phyloP scores from a whole-genome alignment of 2,329 filamentous ascomycete genomes.

The Aspergillus persii region DNA sequence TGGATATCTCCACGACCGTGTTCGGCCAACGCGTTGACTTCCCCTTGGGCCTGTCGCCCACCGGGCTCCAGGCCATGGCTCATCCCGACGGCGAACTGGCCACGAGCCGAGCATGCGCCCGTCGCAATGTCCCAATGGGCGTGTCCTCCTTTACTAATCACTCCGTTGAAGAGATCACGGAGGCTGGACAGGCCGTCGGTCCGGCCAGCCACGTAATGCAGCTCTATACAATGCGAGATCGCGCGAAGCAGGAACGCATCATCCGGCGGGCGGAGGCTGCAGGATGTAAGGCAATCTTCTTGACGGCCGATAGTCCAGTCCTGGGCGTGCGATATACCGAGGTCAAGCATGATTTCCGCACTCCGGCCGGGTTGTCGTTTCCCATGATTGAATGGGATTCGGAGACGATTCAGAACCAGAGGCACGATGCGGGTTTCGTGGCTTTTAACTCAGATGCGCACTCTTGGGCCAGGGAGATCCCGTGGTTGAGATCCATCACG shows the following conservation, averaged over 20 bases:
- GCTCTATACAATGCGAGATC: constrained; percentile 25
- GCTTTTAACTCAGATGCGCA: constrained; percentile 24
- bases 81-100: constrained; percentile 54
- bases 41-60: constrained; percentile 54
- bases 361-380: constrained; percentile 42
- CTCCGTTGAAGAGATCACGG: constrained; percentile 47
- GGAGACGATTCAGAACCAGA: constrained; percentile 20
- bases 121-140: constrained; percentile 46
- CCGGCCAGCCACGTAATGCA: constrained; percentile 25
- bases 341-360: constrained; percentile 50
- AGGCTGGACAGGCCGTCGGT: constrained; percentile 23
- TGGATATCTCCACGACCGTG: constrained; percentile 42
- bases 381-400: constrained; percentile 34
- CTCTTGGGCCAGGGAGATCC: constrained; percentile 50
- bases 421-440: constrained; percentile 24
- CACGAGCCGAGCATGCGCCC: constrained; percentile 48
- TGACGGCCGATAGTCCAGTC: constrained; percentile 56
- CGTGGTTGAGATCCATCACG: constrained; percentile 49
- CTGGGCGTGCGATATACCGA: constrained; percentile 55
- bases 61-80: constrained; percentile 53
- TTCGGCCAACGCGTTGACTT: constrained; percentile 45
- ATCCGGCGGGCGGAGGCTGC: constrained; percentile 30
- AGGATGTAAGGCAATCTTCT: constrained; percentile 50
- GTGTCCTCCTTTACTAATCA: constrained; percentile 49
- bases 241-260: constrained; percentile 24